Conservation (phyloP, 2,329 filamentous ascomycete genomes). For the Xylariomycetidae sp. region DNA sequence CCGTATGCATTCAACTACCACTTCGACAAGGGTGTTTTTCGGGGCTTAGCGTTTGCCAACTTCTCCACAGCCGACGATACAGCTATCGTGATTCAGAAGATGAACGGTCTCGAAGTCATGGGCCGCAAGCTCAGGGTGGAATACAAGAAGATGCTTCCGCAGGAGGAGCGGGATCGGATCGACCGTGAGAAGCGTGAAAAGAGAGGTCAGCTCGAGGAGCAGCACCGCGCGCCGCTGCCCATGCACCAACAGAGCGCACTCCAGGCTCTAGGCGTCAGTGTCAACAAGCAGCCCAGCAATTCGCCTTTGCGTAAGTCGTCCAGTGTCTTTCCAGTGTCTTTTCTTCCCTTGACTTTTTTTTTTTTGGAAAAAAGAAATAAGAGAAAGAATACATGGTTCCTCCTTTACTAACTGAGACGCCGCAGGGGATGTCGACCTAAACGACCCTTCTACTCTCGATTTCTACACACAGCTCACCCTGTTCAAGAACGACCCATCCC, state of each 20-base stretch:
- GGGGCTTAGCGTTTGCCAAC: slow-evolving; percentile 94
- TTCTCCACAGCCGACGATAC: slow-evolving; percentile 96
- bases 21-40: slow-evolving; percentile 96
- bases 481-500: slow-evolving; percentile 74
- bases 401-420: slow-evolving; percentile 8
- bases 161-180: slow-evolving; percentile 90
- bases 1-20: slow-evolving; percentile 99
- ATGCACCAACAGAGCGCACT: slow-evolving; percentile 82
- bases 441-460: slow-evolving; percentile 79
- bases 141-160: slow-evolving; percentile 98
- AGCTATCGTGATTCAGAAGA: slow-evolving; percentile 80
- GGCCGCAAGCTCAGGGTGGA: slow-evolving; percentile 92
- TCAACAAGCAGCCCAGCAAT: slow-evolving; percentile 54
- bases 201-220: slow-evolving; percentile 92
- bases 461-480: slow-evolving; percentile 88
- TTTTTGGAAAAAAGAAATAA: too few relatives aligned
- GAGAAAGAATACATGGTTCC: too few relatives aligned
- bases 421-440: slow-evolving; percentile 77
- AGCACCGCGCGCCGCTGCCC: slow-evolving; percentile 71
- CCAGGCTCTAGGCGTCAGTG: slow-evolving; percentile 67
- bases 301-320: slow-evolving; percentile 42
- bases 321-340: neutral
- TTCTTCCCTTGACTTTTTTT: slow-evolving; percentile 3
- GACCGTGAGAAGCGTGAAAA: slow-evolving; percentile 96
- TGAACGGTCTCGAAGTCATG: slow-evolving; percentile 95